Conservation (phyloP, 2,329 filamentous ascomycete species). For the Fusarium sp. region DNA sequence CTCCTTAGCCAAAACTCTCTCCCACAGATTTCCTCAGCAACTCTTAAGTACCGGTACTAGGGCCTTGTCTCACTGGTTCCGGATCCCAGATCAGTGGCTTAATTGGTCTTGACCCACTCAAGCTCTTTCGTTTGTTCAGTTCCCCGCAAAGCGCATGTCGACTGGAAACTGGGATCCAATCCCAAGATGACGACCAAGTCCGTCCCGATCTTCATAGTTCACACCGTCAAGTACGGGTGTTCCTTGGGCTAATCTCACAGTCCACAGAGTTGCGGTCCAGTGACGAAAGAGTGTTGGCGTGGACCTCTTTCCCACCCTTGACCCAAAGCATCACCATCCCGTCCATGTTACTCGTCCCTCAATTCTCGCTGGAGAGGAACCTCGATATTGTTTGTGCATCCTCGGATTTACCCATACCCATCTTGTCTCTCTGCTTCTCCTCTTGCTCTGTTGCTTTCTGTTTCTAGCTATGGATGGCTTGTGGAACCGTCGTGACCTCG, state of each 20-base stretch:
- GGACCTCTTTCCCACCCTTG: constrained; percentile 6
- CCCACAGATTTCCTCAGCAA: constrained; percentile 3
- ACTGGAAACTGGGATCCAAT: constrained; percentile 18
- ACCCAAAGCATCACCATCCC: constrained; percentile 19
- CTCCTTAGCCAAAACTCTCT: constrained; percentile 18
- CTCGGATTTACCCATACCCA: constrained; percentile 39
- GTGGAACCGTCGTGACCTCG: constrained; percentile 49
- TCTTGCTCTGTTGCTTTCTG: constrained; percentile 11
- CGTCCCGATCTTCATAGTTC: constrained; percentile 46
- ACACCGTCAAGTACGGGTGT: constrained; percentile 43
- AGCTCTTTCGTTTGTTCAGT: constrained; percentile 15
- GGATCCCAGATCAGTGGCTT: constrained; percentile 42
- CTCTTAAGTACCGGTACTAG: constrained; percentile 20
- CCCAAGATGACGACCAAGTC: constrained; percentile 33
- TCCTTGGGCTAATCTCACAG: constrained; percentile 37
- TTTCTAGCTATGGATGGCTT: constrained; percentile 25
- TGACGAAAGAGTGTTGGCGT: constrained; percentile 39
- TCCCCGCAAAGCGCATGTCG: constrained; percentile 41
- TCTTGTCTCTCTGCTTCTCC: constrained; percentile 20
- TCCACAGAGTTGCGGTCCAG: constrained; percentile 32
- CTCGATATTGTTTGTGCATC: constrained; percentile 32
- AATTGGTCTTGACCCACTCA: constrained; percentile 36
- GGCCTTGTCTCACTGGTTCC: constrained; percentile 34
- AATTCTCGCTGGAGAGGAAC: constrained; percentile 40
- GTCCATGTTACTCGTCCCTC: constrained; percentile 41